phyloP scores from a whole-genome alignment of 768 basidiomycete genomes.

The Psilocybe subaeruginosa region DNA sequence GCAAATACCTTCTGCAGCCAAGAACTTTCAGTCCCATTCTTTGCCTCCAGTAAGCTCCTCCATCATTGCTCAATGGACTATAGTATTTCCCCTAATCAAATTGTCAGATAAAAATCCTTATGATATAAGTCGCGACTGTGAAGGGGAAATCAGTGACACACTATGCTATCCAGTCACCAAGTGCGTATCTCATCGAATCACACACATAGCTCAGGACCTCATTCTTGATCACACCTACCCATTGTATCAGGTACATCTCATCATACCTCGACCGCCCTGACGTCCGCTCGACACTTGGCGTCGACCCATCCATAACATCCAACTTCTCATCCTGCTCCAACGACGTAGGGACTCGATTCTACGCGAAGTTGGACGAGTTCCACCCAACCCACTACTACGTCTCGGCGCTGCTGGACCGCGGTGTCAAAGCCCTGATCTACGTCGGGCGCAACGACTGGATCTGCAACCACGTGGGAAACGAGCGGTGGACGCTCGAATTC shows the following conservation, averaged over 20 bases:
- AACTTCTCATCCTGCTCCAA: conserved; percentile 36
- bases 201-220: not conserved
- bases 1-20: conserved; percentile 63
- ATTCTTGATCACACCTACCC: not conserved
- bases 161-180: conserved; percentile 62
- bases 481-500: conserved; percentile 66
- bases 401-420: conserved; percentile 70
- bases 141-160: conserved; percentile 43
- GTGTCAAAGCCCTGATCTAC: conserved; percentile 69
- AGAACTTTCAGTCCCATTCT: conserved; percentile 27
- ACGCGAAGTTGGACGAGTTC: conserved; percentile 40
- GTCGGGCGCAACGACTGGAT: conserved; percentile 74
- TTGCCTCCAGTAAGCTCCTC: conserved; percentile 4
- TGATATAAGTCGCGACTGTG: conserved; percentile 66
- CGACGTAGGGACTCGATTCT: conserved; percentile 52
- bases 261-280: conserved; percentile 64
- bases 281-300: conserved; percentile 61
- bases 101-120: conserved; percentile 57
- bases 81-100: not conserved
- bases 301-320: conserved; percentile 44
- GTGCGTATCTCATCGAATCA: conserved; percentile 14
- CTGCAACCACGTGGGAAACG: conserved; percentile 77
- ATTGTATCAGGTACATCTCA: conserved; percentile 48
- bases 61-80: not conserved
- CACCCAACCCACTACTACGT: conserved; percentile 58